Evolutionary conservation across 2,329 filamentous ascomycete genomes (phyloP).

Genomic region (Exophiala aquamarina): DNA sequence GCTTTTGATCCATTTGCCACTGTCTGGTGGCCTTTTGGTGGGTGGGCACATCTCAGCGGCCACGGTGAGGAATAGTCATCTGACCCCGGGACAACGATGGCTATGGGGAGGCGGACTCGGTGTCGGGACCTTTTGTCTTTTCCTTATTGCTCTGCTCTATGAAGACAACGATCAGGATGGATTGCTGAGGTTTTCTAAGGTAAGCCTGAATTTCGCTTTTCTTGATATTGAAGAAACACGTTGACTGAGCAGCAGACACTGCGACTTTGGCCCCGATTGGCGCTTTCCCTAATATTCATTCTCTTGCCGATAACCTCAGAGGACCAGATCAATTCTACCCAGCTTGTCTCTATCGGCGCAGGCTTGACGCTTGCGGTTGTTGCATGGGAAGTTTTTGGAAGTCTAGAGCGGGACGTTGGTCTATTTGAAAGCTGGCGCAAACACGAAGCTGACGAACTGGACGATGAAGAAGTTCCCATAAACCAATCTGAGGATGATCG

Average conservation of each 20-base stretch:
- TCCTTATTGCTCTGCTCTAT: conserved; percentile 14
- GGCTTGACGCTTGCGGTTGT: conserved; percentile 26
- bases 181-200: conserved; percentile 8
- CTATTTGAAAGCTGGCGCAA: conserved; percentile 17
- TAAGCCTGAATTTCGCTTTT: neutral
- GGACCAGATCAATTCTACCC: conserved; percentile 32
- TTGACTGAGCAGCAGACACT: neutral
- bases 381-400: conserved; percentile 23
- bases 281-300: conserved; percentile 10
- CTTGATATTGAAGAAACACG: neutral
- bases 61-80: conserved; percentile 39
- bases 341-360: conserved; percentile 45
- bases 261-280: conserved; percentile 7
- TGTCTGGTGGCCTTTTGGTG: conserved; percentile 48
- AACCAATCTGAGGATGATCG: neutral
- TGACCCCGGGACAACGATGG: conserved; percentile 48
- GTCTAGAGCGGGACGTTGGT: conserved; percentile 9
- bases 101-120: conserved; percentile 49
- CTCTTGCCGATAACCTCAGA: conserved; percentile 14
- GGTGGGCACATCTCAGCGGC: conserved; percentile 48
- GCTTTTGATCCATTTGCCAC: conserved; percentile 46
- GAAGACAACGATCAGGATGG: conserved; percentile 7
- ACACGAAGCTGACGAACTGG: conserved; percentile 3
- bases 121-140: conserved; percentile 46
- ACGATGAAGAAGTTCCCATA: conserved; percentile 4